phyloP scores from a whole-genome alignment of 192 early-diverging fungal genomes.

The Chytriomyces sp. region DNA sequence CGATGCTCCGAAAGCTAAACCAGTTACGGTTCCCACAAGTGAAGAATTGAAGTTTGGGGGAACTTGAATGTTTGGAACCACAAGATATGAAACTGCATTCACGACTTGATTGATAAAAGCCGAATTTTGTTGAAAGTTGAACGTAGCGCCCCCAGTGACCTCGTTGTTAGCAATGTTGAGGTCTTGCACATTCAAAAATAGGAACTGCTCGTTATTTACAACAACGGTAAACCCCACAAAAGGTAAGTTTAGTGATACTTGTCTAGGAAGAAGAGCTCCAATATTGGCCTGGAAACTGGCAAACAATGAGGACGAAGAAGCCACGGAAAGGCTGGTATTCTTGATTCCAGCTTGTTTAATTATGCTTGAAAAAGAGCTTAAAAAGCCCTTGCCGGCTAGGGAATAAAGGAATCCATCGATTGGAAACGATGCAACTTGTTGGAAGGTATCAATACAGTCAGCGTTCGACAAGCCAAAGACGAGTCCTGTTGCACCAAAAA shows the following conservation, averaged over 20 bases:
- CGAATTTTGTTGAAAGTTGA: background rate
- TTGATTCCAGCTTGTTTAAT: background rate
- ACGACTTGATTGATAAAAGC: background rate
- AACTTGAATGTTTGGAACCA: background rate
- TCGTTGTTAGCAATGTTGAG: slow-evolving; percentile 2
- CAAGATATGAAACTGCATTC: background rate
- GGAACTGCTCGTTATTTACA: slow-evolving; percentile 16
- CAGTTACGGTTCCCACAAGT: background rate
- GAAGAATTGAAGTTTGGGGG: background rate
- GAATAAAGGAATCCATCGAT: slow-evolving; percentile 13
- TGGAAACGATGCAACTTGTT: background rate
- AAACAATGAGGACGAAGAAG: slow-evolving; percentile 1
- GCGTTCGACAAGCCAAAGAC: background rate
- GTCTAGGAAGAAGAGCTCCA: background rate
- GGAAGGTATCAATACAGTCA: slow-evolving; percentile 17
- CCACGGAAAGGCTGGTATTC: slow-evolving; percentile 8
- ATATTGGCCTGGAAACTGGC: background rate
- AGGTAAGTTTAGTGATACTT: slow-evolving; percentile 18
- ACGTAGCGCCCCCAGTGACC: background rate
- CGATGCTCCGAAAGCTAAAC: background rate
- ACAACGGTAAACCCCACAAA: slow-evolving; percentile 3
- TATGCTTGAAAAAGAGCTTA: background rate
- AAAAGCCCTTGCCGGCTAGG: background rate
- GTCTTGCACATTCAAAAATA: slow-evolving; percentile 16
- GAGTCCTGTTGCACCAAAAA: background rate